A percentile compares a stretch with the other conserved stretches of the same genome.
phyloP scores from a whole-genome alignment of 2,329 filamentous ascomycete genomes.

The Neonectria coccinea region DNA sequence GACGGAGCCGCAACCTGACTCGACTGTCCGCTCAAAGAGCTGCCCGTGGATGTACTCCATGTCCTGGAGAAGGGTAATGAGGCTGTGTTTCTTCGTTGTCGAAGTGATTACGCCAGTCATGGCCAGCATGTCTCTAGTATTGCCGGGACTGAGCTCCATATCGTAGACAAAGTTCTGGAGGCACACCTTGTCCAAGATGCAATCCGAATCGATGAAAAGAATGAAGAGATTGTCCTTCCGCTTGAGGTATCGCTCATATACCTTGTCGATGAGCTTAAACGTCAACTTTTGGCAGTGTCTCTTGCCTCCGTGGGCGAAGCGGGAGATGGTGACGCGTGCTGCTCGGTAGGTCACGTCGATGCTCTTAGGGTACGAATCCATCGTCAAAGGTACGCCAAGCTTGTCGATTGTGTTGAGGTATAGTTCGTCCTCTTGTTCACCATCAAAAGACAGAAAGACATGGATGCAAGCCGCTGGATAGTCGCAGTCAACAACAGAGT shows the following conservation, averaged over 20 bases:
- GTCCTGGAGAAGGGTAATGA: constrained; percentile 94
- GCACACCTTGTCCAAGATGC: constrained; percentile 90
- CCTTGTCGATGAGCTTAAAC: constrained; percentile 91
- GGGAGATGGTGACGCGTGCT: constrained; percentile 88
- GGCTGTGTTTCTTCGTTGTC: constrained; percentile 86
- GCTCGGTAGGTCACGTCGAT: constrained; percentile 89
- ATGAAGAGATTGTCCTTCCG: constrained; percentile 93
- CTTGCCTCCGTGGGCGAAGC: constrained; percentile 94
- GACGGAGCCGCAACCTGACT: constrained; percentile 92
- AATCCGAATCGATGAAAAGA: constrained; percentile 97
- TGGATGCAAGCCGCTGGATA: constrained; percentile 94
- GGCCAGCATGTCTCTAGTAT: constrained; percentile 90
- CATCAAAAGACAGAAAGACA: constrained; percentile 95
- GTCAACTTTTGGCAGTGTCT: constrained; percentile 93
- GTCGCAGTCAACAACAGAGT: constrained; percentile 93
- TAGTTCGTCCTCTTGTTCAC: constrained; percentile 86
- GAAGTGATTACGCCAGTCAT: constrained; percentile 99
- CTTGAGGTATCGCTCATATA: constrained; percentile 88
- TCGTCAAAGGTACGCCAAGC: constrained; percentile 81
- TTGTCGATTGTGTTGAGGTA: constrained; percentile 88
- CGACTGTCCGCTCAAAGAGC: constrained; percentile 93
- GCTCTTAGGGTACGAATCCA: constrained; percentile 85
- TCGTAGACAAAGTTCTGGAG: constrained; percentile 98
- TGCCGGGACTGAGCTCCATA: constrained; percentile 96
- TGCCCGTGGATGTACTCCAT: constrained; percentile 99